Evolutionary conservation across 352 stramenopile species (phyloP), one percentile per base, ranked within the genome.

Genomic region (Nannochloropsis limnetica): DNA sequence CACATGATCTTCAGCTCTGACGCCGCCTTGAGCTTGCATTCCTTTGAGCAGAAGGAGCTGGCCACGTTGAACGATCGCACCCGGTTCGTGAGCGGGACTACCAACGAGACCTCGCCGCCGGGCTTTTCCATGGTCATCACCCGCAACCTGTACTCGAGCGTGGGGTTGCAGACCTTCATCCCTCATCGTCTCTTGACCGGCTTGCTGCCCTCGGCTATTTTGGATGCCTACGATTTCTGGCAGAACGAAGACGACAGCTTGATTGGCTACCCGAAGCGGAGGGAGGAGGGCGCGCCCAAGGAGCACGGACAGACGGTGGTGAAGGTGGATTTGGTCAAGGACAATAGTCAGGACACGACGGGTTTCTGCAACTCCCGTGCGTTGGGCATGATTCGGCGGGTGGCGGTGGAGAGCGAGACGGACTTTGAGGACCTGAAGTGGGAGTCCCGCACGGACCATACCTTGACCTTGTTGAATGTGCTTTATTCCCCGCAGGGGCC

Each of bases 1-100:
- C 96, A 96, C 54, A 89, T 98, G 11, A 92, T 98, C 44, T 99
- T 98, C 86, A 97, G 95, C 5, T 98, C 95, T 0, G 96, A 97
- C 86, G 93, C 96, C 49, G 91, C 91, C 1, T 84, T 95, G 15
- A 97, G 91, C 84, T 89, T 98, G n/a, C 61, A 74, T 74, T 74
- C 61, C n/a, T 74, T 74, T 74, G 61, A 74, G 61, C 61, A 74
- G 25, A 74, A 74, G 61, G 61, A 74, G 61, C 61, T 74, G 61
- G 61, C 61, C n/a, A 74, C 61, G 25, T 74, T 74, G n/a, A 14
- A 74, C 61, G 61, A 74, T 29, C 61, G 61, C 11, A 25, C 11
- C n/a, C 61, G 61, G 0, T 74, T 74, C 11, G 61, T 74, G 61
- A 74, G 61, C 20, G 61, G 61, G 11, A 74, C 61, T 8, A 74